Evolutionary conservation across 129 eudicot genomes (phyloP), one percentile per base, ranked within the genome.

Genomic region (Silybum marianum): DNA sequence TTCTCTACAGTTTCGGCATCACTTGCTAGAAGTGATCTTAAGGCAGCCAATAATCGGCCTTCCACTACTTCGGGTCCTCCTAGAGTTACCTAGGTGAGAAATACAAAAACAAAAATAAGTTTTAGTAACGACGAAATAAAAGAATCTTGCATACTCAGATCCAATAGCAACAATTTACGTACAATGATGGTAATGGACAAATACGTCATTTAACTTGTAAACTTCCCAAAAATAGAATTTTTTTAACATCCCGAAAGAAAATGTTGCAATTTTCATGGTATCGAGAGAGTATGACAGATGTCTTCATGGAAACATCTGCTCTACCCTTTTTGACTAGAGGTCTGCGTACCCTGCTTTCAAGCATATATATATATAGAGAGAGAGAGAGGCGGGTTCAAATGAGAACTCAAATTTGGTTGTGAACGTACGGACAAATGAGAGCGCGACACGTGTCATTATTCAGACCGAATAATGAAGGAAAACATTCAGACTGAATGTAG

Each of bases 51-150:
- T 23, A 95, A 84, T 1, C 99, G 88, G 22, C 92, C 99, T 77
- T 92, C 99, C n/a, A 95, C 88, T 63, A 90, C 46, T 73, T 90
- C 94, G 2, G 92, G 79, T 78, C 99, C 97, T 68, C 99, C 99
- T 73, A 95, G 79, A 44, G 89, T 95, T 67, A 95, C 97, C 99
- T 74, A 82, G 24, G 21, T 40, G 7, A 75, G 63, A 28, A 81
- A 69, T 13, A 26, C 10, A 12, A 69, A 69, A 78, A 14, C 18
- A 77, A 39, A 68, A 65, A 58, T 38, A 4, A 2, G 24, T 22
- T 58, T 58, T 58, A 58, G 19, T 6, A n/a, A 58, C 7, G 66
- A 26, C 24, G 75, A 40, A 62, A 28, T 39, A 19, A 4, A 42
- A 73, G 3, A 40, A 40, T 9, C 13, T 40, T 73, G 44, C 58